Evolutionary conservation across 495 filamentous ascomycete genomes (phyloP).

Genomic region (Thermochaetoides thermophila): DNA sequence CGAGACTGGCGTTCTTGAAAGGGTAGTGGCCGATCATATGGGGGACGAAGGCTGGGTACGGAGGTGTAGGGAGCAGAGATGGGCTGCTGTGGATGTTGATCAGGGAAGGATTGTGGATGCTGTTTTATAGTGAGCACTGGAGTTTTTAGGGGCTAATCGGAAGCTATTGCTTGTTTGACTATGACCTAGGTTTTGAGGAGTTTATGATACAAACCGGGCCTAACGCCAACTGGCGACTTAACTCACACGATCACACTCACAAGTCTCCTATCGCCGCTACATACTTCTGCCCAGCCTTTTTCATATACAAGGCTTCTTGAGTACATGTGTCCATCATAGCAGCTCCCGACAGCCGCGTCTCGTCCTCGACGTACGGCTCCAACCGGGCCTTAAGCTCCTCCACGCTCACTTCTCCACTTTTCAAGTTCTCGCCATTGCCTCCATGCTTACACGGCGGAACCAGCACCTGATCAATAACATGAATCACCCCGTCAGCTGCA

Average conservation of each 20-base stretch:
- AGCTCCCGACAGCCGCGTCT: too few species aligned
- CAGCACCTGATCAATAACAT: conserved; percentile 53
- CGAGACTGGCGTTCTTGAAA: conserved; percentile 20
- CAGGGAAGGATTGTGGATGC: conserved; percentile 18
- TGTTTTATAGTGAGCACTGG: conserved; percentile 3
- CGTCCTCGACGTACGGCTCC: conserved; percentile 12
- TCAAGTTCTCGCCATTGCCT: conserved; percentile 9
- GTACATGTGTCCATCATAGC: too few species aligned
- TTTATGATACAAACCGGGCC: too few species aligned
- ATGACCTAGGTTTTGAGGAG: too few species aligned
- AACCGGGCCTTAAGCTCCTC: conserved; percentile 16
- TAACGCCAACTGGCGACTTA: too few species aligned
- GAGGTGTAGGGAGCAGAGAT: conserved; percentile 27
- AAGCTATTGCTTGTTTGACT: too few species aligned
- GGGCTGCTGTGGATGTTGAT: conserved; percentile 25
- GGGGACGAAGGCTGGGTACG: conserved; percentile 4
- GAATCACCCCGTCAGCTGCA: conserved; percentile 60
- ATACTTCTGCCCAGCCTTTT: too few species aligned
- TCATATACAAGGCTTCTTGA: too few species aligned
- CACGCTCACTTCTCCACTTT: conserved; percentile 11
- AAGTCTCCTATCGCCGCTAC: too few species aligned
- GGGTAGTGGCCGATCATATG: conserved; percentile 2
- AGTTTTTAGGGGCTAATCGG: too few species aligned
- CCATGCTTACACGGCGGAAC: conserved; percentile 49
- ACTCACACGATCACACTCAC: too few species aligned